Evolutionary conservation across 2,329 filamentous ascomycete species (phyloP), one percentile per base, ranked within the genome.

Genomic region (Curvularia spicifera): DNA sequence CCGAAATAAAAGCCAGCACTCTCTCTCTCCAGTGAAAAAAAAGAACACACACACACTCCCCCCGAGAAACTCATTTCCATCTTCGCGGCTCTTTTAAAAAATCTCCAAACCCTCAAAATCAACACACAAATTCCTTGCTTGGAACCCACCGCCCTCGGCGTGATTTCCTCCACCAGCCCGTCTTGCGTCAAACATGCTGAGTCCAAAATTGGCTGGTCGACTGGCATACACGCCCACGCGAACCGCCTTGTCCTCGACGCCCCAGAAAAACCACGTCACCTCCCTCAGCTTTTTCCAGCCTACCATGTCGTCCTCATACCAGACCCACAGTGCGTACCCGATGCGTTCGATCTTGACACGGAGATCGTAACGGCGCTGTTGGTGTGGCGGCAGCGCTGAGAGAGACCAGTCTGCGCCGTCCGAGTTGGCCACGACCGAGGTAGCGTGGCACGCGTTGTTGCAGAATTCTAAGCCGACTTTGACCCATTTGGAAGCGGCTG

Each of bases 211-310:
- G 44, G 82, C 81, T 4, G 84, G 84, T 28, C 84, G 78, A 67
- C 80, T 83, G 26, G 84, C 84, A 76, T 87, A 87, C 39, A 85
- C 84, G 2, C 84, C 84, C 24, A 87, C 83, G 64, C 84, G 78
- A 22, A 86, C 79, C 26, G 78, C 82, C 68, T 87, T 87, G 62
- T 85, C 83, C 61, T 86, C 84, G 12, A 85, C 81, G 7, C 83
- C 83, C 73, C 82, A 85, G 68, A 87, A 87, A 71, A 87, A 87
- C 80, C 83, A 85, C n/a, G 83, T 85, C 28, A 87, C 82, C 71
- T 87, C 84, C 5, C 84, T 71, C 64, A 86, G 71, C 71, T 86
- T 86, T 74, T 82, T 84, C 84, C 84, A 87, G 71, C 57, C 66
- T 43, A 68, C 52, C 37, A 74, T 60, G 48, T 73, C 71, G 52